These are phyloP conservation scores for Cercophora newfieldiana DNA, from an alignment of 495 filamentous ascomycete genomes.

Conservation along the genomic window DNA sequence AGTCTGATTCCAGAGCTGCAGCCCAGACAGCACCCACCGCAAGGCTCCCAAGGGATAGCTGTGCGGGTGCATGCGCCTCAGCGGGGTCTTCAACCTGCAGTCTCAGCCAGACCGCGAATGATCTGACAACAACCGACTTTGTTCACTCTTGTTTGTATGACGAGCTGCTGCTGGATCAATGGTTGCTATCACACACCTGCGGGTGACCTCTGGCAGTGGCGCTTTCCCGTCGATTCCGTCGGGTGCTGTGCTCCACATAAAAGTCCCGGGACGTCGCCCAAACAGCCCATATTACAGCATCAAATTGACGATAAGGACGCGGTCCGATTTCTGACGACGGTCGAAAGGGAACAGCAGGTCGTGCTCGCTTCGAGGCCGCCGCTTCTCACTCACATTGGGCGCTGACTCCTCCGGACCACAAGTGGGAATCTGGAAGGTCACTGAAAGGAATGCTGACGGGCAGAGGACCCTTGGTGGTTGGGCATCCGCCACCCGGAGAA, in stretches of 20 bases:
- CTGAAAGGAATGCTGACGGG: not conserved
- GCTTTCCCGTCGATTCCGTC: not conserved
- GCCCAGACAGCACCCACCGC: slow-evolving; percentile 1
- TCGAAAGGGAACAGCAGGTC: not conserved
- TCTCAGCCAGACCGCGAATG: not conserved
- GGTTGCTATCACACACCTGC: not conserved
- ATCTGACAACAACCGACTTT: not conserved
- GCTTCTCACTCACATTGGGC: not conserved
- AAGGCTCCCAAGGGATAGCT: not conserved
- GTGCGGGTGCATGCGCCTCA: slow-evolving; percentile 1
- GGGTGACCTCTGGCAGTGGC: not conserved
- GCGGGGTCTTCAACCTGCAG: not conserved
- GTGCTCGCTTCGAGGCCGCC: not conserved
- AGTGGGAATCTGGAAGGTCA: not conserved
- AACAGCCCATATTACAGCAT: not conserved
- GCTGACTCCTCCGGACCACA: not conserved
- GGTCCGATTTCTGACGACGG: not conserved
- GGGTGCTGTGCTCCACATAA: not conserved
- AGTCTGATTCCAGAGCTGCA: not conserved
- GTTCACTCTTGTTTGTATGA: not conserved
- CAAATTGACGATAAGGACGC: not conserved
- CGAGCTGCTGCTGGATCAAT: not conserved
- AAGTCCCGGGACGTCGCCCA: not conserved
- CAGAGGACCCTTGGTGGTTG: not conserved
- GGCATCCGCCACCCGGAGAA: not conserved